These are phyloP conservation scores for Erysimum cheiranthoides DNA, from an alignment of 345 rosid species.

Conservation along the genomic window DNA sequence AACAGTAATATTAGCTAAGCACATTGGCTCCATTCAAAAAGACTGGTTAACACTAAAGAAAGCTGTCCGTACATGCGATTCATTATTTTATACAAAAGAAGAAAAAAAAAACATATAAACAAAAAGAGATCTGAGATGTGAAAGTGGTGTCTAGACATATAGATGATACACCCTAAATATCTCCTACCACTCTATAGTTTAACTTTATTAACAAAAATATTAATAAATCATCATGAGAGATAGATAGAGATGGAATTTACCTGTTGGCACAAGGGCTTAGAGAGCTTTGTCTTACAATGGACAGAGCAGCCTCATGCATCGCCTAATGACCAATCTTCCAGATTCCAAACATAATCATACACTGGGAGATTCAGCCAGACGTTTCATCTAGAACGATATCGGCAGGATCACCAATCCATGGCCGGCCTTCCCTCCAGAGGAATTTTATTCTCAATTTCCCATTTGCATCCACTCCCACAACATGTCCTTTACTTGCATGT, in stretches of 20 bases:
- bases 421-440: conserved; percentile 96
- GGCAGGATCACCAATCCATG: conserved; percentile 98
- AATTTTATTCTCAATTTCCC: conserved; percentile 91
- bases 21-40: conserved; percentile 10
- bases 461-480: conserved; percentile 94
- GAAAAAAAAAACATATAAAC: conserved; percentile 34
- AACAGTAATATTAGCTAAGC: not conserved
- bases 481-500: conserved; percentile 83
- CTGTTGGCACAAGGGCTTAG: conserved; percentile 41
- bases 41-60: conserved; percentile 32
- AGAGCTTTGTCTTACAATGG: conserved; percentile 39
- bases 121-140: conserved; percentile 31
- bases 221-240: conserved; percentile 44
- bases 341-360: conserved; percentile 40
- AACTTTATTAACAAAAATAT: conserved; percentile 47
- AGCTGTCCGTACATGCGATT: conserved; percentile 34
- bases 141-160: conserved; percentile 39
- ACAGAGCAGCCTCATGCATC: conserved; percentile 40
- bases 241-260: conserved; percentile 30
- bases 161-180: conserved; percentile 45
- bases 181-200: conserved; percentile 48
- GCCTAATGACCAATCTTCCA: conserved; percentile 38
- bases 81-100: conserved; percentile 42
- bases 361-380: conserved; percentile 37
- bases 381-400: conserved; percentile 75